Percentiles rank a stretch among this genome's conserved stretches.
Evolutionary conservation across 495 filamentous ascomycete species (phyloP).

Genomic region (Chaetomium tenue): DNA sequence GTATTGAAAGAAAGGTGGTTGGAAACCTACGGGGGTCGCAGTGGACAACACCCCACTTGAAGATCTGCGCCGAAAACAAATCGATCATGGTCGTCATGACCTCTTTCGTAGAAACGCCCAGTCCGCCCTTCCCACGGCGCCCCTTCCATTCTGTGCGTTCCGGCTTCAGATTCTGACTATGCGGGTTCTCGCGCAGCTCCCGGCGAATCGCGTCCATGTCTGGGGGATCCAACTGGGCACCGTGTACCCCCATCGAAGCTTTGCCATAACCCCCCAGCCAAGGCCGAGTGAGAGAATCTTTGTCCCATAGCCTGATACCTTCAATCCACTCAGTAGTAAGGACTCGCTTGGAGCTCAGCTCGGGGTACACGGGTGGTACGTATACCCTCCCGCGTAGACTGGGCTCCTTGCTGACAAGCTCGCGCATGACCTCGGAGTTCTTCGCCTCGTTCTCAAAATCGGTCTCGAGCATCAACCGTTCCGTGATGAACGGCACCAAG

Average conservation of each 20-base stretch:
- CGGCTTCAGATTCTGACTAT: conserved; percentile 65
- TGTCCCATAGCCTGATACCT: conserved; percentile 87
- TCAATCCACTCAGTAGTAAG: conserved; percentile 98
- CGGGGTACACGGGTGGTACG: conserved; percentile 78
- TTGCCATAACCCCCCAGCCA: conserved; percentile 76
- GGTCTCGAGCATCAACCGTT: conserved; percentile 84
- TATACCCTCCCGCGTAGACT: conserved; percentile 77
- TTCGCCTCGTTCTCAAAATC: conserved; percentile 89
- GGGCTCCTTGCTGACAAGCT: conserved; percentile 72
- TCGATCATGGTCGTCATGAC: conserved; percentile 97
- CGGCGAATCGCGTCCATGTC: conserved; percentile 42
- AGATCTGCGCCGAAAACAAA: conserved; percentile 94
- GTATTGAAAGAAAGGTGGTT: background rate
- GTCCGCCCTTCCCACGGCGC: conserved; percentile 63
- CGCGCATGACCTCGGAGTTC: conserved; percentile 81
- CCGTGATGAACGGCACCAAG: conserved; percentile 84
- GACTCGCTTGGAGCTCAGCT: conserved; percentile 77
- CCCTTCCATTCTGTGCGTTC: conserved; percentile 78
- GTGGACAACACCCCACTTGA: conserved; percentile 90
- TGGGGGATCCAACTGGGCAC: conserved; percentile 59
- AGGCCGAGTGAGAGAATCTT: conserved; percentile 64
- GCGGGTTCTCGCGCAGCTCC: conserved; percentile 44
- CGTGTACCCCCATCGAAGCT: conserved; percentile 75
- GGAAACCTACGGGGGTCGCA: conserved; percentile 68
- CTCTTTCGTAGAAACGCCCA: conserved; percentile 75